These are phyloP conservation scores for Mycena metata DNA, from an alignment of 768 basidiomycete species.

Conservation along the genomic window DNA sequence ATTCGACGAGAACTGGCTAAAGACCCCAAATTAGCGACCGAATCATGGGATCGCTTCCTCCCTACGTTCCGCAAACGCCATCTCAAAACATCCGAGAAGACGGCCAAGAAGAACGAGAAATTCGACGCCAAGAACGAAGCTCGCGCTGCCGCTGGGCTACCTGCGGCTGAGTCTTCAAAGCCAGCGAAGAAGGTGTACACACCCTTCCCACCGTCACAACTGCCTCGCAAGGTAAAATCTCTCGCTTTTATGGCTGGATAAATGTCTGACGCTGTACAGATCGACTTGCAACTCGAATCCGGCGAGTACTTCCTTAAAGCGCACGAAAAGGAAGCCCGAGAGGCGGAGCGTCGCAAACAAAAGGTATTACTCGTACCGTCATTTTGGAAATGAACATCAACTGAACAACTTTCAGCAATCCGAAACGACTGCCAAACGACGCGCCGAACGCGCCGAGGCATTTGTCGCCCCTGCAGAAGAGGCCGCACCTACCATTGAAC, in stretches of 20 bases:
- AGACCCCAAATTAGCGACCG: conserved; percentile 93
- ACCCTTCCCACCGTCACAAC: conserved; percentile 97
- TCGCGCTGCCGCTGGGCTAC: conserved; percentile 75
- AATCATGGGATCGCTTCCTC: conserved; percentile 97
- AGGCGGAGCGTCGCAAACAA: conserved; percentile 78
- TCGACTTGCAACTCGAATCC: conserved; percentile 94
- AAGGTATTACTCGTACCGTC: conserved; percentile 64
- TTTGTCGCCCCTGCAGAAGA: conserved; percentile 91
- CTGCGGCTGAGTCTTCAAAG: conserved; percentile 62
- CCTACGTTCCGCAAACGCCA: conserved; percentile 96
- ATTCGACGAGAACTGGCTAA: conserved; percentile 97
- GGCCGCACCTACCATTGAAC: conserved; percentile 79
- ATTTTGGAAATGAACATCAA: conserved; percentile 5
- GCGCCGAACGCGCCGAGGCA: conserved; percentile 86
- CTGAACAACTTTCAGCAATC: conserved; percentile 72
- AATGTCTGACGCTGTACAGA: conserved; percentile 51
- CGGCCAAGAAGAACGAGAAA: conserved; percentile 87
- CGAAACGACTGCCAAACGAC: conserved; percentile 76
- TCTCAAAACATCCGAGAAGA: conserved; percentile 95
- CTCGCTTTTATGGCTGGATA: background rate
- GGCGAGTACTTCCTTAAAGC: conserved; percentile 99
- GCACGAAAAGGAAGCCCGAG: conserved; percentile 84
- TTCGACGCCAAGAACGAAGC: conserved; percentile 72
- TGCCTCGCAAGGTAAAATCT: conserved; percentile 85
- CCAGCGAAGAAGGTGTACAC: conserved; percentile 92